Evolutionary conservation across 2,329 filamentous ascomycete species (phyloP).

Genomic region (Colletotrichum coccodes): DNA sequence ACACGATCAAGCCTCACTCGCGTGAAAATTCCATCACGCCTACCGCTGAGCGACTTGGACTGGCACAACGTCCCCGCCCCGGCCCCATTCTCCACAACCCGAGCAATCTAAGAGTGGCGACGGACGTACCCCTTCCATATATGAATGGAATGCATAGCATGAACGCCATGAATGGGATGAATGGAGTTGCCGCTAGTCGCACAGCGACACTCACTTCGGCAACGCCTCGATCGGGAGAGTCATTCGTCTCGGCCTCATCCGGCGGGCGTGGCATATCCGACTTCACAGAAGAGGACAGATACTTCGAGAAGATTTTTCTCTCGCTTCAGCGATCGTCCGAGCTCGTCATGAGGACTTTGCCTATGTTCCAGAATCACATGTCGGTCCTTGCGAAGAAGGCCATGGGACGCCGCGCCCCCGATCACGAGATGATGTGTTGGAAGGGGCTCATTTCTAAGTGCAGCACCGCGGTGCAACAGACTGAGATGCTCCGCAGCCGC

Average conservation of each 20-base stretch:
- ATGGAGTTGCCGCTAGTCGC: slow-evolving; percentile 49
- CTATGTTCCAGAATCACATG: slow-evolving; percentile 75
- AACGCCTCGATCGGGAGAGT: slow-evolving; percentile 87
- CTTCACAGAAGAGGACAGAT: slow-evolving; percentile 78
- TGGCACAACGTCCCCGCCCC: slow-evolving; percentile 49
- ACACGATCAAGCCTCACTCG: slow-evolving; percentile 61
- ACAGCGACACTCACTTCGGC: slow-evolving; percentile 64
- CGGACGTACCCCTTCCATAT: slow-evolving; percentile 61
- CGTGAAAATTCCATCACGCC: slow-evolving; percentile 65
- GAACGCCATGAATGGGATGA: slow-evolving; percentile 41
- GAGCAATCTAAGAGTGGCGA: slow-evolving; percentile 66
- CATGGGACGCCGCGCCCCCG: slow-evolving; percentile 67
- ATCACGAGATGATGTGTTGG: slow-evolving; percentile 73
- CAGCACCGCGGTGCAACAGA: slow-evolving; percentile 75
- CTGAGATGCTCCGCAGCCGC: slow-evolving; percentile 77
- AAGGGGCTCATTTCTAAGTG: slow-evolving; percentile 78
- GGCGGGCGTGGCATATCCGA: slow-evolving; percentile 67
- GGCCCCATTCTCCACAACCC: slow-evolving; percentile 57
- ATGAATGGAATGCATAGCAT: slow-evolving; percentile 59
- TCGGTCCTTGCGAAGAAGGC: slow-evolving; percentile 70
- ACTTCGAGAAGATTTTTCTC: slow-evolving; percentile 85
- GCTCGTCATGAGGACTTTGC: slow-evolving; percentile 77
- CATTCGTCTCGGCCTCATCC: slow-evolving; percentile 70
- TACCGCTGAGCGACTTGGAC: slow-evolving; percentile 57
- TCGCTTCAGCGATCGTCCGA: slow-evolving; percentile 80